These are phyloP conservation scores for Takakia lepidozioides DNA, from an alignment of 225 moss, liverwort and hornwort genomes.

Conservation along the genomic window DNA sequence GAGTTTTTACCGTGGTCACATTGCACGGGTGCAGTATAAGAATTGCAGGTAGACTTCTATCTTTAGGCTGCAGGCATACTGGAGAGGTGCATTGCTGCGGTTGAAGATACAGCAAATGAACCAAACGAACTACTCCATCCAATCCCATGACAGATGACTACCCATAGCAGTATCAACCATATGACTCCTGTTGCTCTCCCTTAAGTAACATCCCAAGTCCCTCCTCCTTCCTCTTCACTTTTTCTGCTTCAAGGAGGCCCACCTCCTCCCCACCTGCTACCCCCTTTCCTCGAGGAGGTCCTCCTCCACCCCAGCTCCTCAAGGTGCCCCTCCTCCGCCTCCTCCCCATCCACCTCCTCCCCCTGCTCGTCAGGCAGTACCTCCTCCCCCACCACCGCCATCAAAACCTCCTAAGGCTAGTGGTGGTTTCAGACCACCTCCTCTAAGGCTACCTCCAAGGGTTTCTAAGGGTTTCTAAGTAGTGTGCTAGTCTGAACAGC, in stretches of 20 bases:
- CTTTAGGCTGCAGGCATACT: slow-evolving; percentile 19
- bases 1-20: slow-evolving; percentile 18
- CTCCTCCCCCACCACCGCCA: slow-evolving; percentile 4
- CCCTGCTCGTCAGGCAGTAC: slow-evolving; percentile 4
- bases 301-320: slow-evolving; percentile 20
- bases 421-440: slow-evolving; percentile 9
- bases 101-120: too few species aligned
- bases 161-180: not conserved
- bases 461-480: slow-evolving; percentile 13
- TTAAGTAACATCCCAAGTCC: not conserved
- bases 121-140: not conserved
- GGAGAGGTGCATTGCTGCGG: too few species aligned
- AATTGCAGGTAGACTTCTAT: slow-evolving; percentile 17
- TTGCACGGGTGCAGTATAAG: slow-evolving; percentile 20
- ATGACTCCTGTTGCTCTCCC: slow-evolving; percentile 1
- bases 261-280: slow-evolving; percentile 23
- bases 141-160: not conserved
- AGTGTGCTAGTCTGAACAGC: too few species aligned
- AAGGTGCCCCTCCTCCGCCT: slow-evolving; percentile 23
- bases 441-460: slow-evolving; percentile 40
- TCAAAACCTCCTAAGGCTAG: slow-evolving; percentile 2
- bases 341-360: slow-evolving; percentile 15
- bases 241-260: slow-evolving; percentile 13
- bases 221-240: slow-evolving; percentile 3
- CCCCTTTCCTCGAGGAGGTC: slow-evolving; percentile 18